Percentiles rank a stretch among this genome's conserved stretches.
Conservation (phyloP, 2,329 filamentous ascomycete species). For the Fusarium liriodendri region DNA sequence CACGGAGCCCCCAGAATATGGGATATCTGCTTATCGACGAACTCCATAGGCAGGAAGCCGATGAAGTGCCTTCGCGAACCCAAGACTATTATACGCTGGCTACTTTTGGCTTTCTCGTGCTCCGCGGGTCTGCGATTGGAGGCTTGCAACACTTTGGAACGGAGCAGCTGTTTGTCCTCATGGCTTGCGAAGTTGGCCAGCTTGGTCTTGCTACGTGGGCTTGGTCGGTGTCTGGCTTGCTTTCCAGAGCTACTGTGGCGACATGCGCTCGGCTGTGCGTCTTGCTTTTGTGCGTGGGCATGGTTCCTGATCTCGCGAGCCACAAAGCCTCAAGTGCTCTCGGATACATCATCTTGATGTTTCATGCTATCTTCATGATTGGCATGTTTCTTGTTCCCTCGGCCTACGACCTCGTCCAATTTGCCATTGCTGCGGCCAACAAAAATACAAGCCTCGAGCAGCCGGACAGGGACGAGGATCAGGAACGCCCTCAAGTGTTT, state of each 20-base stretch:
- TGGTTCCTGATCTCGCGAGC: slow-evolving; percentile 71
- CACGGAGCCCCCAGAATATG: slow-evolving; percentile 36
- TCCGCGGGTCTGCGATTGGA: slow-evolving; percentile 26
- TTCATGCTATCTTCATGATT: slow-evolving; percentile 68
- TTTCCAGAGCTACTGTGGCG: slow-evolving; percentile 5
- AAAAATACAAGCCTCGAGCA: background rate
- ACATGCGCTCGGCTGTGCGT: slow-evolving; percentile 6
- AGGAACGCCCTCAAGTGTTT: slow-evolving; percentile 36
- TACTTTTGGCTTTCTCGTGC: slow-evolving; percentile 28
- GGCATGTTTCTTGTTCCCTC: slow-evolving; percentile 37
- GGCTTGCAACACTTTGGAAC: slow-evolving; percentile 27
- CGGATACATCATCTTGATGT: slow-evolving; percentile 73
- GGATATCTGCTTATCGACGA: slow-evolving; percentile 53
- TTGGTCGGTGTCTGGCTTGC: slow-evolving; percentile 63
- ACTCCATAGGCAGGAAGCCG: slow-evolving; percentile 76
- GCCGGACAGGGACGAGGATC: background rate
- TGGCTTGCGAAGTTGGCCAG: slow-evolving; percentile 30
- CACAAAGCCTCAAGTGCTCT: slow-evolving; percentile 73
- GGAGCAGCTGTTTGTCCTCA: slow-evolving; percentile 18
- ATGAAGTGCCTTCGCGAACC: slow-evolving; percentile 47
- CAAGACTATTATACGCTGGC: slow-evolving; percentile 59
- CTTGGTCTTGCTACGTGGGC: slow-evolving; percentile 58
- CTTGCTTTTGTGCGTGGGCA: slow-evolving; percentile 52
- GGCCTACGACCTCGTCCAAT: slow-evolving; percentile 5
- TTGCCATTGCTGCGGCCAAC: background rate